A percentile compares a stretch with the other conserved stretches of the same genome.
These are phyloP conservation scores for Terana coerulea DNA, from an alignment of 768 basidiomycete genomes.

Conservation along the genomic window DNA sequence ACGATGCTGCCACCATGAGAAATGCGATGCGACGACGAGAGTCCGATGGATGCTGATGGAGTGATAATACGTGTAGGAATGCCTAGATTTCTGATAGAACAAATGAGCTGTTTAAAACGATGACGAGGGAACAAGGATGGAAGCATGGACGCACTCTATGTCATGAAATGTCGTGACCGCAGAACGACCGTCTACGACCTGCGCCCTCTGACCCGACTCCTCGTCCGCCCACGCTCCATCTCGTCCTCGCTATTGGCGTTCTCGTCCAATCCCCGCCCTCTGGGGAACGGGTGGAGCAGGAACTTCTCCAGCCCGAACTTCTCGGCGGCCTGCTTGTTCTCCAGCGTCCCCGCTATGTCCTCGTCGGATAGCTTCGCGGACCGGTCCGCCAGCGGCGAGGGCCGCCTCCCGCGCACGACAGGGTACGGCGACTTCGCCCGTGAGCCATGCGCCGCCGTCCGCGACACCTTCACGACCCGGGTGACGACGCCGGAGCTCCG, in stretches of 20 bases:
- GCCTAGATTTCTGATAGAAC: conserved; percentile 6
- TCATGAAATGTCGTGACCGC: conserved; percentile 3
- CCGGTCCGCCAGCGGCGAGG: not conserved
- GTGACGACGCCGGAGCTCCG: conserved; percentile 3
- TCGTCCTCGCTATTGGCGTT: conserved; percentile 9
- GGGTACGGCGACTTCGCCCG: conserved; percentile 16
- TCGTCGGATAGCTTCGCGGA: conserved; percentile 12
- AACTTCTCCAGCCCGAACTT: conserved; percentile 16
- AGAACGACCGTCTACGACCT: conserved; percentile 1
- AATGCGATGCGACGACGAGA: not conserved
- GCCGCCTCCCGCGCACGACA: conserved; percentile 12
- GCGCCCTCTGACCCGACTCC: conserved; percentile 11
- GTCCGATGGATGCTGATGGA: conserved; percentile 5
- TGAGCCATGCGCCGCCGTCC: not conserved
- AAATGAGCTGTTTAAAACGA: not conserved
- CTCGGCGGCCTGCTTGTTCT: conserved; percentile 1
- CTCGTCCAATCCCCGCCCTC: conserved; percentile 8
- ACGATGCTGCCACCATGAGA: not conserved
- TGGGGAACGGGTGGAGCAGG: conserved; percentile 3
- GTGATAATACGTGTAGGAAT: conserved; percentile 6
- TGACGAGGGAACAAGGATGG: not conserved
- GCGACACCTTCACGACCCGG: conserved; percentile 3
- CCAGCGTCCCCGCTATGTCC: conserved; percentile 11
- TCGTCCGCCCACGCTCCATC: conserved; percentile 13
- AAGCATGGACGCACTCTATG: conserved; percentile 4